Conservation (phyloP, 148 eudicot genomes). For the Camellia sinensis region DNA sequence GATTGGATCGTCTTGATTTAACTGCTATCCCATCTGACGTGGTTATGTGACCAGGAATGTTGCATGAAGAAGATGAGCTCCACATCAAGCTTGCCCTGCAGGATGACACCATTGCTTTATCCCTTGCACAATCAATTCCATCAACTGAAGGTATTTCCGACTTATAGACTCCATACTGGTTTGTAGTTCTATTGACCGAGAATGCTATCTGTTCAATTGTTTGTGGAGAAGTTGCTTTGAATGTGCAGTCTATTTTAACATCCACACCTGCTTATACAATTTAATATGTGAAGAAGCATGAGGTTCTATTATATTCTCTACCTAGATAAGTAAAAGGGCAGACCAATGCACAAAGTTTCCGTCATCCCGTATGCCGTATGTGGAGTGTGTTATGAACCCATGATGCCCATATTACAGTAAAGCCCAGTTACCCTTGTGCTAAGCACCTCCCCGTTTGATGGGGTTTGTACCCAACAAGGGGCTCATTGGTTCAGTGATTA, state of each 20-base stretch:
- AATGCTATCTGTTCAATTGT: slow-evolving; percentile 72
- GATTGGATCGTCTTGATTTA: slow-evolving; percentile 58
- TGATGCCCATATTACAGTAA: too few relatives aligned
- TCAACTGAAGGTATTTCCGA: slow-evolving; percentile 75
- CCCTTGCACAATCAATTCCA: slow-evolving; percentile 77
- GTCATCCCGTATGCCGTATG: too few relatives aligned
- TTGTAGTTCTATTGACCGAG: slow-evolving; percentile 80
- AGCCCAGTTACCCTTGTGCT: too few relatives aligned
- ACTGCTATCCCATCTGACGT: slow-evolving; percentile 64
- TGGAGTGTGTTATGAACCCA: too few relatives aligned
- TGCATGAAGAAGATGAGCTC: slow-evolving; percentile 54
- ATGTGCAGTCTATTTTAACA: slow-evolving; percentile 80
- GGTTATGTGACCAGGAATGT: slow-evolving; percentile 59
- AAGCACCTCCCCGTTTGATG: too few relatives aligned
- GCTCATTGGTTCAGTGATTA: too few relatives aligned
- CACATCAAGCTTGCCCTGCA: slow-evolving; percentile 69
- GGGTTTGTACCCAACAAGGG: too few relatives aligned
- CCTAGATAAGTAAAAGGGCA: too few relatives aligned
- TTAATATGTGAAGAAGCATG: background rate
- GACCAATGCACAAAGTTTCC: too few relatives aligned
- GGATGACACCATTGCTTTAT: slow-evolving; percentile 41
- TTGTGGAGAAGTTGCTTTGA: slow-evolving; percentile 58
- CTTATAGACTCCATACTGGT: slow-evolving; percentile 65
- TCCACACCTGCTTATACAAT: slow-evolving; percentile 51
- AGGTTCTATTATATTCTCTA: background rate